These are phyloP conservation scores for Oenanthe sinensis DNA, from an alignment of 129 eudicot genomes.

Conservation along the genomic window DNA sequence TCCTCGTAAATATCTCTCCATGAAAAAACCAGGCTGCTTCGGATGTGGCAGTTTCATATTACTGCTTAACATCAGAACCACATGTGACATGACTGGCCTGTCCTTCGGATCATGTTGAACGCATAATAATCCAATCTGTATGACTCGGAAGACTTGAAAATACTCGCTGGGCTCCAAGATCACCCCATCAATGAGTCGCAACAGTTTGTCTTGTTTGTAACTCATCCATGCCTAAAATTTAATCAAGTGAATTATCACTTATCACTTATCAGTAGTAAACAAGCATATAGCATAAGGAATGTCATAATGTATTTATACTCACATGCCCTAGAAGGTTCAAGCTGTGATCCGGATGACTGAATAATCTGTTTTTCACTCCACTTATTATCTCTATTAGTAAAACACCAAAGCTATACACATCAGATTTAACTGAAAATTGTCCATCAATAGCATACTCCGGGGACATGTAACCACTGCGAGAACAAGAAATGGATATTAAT, in stretches of 20 bases:
- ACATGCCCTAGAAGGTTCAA: slow-evolving; percentile 12
- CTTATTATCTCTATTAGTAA: not conserved
- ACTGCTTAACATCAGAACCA: slow-evolving; percentile 9
- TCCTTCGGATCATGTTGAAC: not conserved
- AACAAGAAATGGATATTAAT: not conserved
- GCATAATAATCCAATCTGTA: not conserved
- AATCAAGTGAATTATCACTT: too few species aligned
- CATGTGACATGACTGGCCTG: not conserved
- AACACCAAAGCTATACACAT: slow-evolving; percentile 8
- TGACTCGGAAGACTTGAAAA: not conserved
- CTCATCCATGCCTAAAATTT: slow-evolving; percentile 11
- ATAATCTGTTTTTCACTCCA: not conserved
- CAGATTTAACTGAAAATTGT: slow-evolving; percentile 11
- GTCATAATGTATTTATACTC: not conserved
- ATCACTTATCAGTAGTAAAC: not conserved
- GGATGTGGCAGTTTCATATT: not conserved
- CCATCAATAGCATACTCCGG: slow-evolving; percentile 10
- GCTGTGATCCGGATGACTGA: not conserved
- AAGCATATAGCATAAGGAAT: not conserved
- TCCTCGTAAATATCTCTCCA: not conserved
- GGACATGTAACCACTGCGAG: slow-evolving; percentile 8
- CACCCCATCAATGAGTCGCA: not conserved
- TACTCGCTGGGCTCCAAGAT: not conserved
- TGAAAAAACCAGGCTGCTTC: slow-evolving; percentile 12
- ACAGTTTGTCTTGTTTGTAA: not conserved